Conservation (phyloP, 257 asterid genomes). For the Petrea volubilis region DNA sequence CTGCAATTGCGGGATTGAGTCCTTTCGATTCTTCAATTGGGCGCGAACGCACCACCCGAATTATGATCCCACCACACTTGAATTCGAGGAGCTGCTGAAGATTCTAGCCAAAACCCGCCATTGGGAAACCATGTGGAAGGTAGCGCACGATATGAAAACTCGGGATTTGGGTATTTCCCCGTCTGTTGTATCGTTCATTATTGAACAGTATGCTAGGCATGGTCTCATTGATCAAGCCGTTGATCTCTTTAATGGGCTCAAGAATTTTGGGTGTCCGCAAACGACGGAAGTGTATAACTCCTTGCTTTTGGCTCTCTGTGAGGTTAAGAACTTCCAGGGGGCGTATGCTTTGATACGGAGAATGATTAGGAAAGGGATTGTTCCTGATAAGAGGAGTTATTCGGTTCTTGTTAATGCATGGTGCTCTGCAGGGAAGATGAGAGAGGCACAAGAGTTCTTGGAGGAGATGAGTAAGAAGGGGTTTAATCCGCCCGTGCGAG, state of each 20-base stretch:
- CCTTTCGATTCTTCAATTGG: conserved; percentile 98
- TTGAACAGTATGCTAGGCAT: conserved; percentile 84
- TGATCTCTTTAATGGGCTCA: conserved; percentile 76
- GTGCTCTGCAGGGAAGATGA: conserved; percentile 96
- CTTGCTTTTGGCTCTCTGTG: conserved; percentile 84
- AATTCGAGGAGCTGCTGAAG: conserved; percentile 86
- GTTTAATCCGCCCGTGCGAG: conserved; percentile 91
- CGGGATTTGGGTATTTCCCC: conserved; percentile 67
- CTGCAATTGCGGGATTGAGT: conserved; percentile 70
- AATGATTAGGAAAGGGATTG: conserved; percentile 71
- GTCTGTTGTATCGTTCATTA: conserved; percentile 71
- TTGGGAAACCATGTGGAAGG: conserved; percentile 99
- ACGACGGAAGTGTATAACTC: conserved; percentile 83
- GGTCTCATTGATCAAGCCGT: conserved; percentile 92
- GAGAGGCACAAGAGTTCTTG: conserved; percentile 89
- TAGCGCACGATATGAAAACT: conserved; percentile 75
- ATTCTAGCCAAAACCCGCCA: conserved; percentile 72
- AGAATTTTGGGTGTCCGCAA: conserved; percentile 72
- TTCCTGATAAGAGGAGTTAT: conserved; percentile 81
- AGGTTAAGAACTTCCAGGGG: conserved; percentile 92
- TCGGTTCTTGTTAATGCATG: conserved; percentile 87
- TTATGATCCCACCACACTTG: conserved; percentile 90
- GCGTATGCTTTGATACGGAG: conserved; percentile 91
- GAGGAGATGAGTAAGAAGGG: conserved; percentile 96
- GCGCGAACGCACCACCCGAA: conserved; percentile 81